Percentiles rank a stretch among this genome's conserved stretches.
phyloP scores from a whole-genome alignment of 371 early-diverging fungal genomes.

The Zopfochytrium polystomum region DNA sequence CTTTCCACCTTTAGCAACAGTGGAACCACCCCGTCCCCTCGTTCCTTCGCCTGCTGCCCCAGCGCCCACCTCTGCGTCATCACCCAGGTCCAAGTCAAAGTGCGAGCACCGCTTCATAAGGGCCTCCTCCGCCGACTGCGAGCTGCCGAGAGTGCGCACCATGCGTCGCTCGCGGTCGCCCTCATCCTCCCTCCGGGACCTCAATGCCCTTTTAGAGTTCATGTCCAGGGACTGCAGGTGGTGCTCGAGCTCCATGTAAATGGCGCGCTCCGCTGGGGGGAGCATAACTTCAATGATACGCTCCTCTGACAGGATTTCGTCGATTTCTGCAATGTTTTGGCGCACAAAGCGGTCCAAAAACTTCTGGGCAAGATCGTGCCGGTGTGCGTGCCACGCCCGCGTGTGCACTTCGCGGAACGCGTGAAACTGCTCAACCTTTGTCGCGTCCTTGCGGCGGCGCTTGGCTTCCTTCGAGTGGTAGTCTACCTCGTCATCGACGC shows the following conservation, averaged over 20 bases:
- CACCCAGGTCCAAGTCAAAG: conserved; percentile 36
- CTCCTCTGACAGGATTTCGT: conserved; percentile 34
- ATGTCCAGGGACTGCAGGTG: conserved; percentile 40
- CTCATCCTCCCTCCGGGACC: conserved; percentile 19
- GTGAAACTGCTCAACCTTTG: conserved; percentile 35
- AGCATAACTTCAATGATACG: conserved; percentile 16
- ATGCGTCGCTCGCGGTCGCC: conserved; percentile 35
- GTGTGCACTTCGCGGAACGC: conserved; percentile 38
- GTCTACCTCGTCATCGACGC: conserved; percentile 35
- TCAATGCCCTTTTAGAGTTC: conserved; percentile 30
- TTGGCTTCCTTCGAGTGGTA: conserved; percentile 18
- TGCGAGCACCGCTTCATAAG: conserved; percentile 42
- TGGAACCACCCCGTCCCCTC: too few relatives aligned
- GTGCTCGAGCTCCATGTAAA: conserved; percentile 42
- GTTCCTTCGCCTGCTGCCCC: neutral
- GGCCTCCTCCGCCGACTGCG: conserved; percentile 37
- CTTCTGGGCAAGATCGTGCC: conserved; percentile 33
- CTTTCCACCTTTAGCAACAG: too few relatives aligned
- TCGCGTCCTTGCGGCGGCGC: conserved; percentile 22
- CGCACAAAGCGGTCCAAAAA: conserved; percentile 40
- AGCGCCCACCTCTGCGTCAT: conserved; percentile 8
- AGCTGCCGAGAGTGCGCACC: conserved; percentile 27
- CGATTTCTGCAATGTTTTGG: conserved; percentile 43
- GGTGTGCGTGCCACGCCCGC: conserved; percentile 34
- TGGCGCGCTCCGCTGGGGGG: conserved; percentile 40